phyloP scores from a whole-genome alignment of 768 basidiomycete species.

The Thelephora aurantiotincta region DNA sequence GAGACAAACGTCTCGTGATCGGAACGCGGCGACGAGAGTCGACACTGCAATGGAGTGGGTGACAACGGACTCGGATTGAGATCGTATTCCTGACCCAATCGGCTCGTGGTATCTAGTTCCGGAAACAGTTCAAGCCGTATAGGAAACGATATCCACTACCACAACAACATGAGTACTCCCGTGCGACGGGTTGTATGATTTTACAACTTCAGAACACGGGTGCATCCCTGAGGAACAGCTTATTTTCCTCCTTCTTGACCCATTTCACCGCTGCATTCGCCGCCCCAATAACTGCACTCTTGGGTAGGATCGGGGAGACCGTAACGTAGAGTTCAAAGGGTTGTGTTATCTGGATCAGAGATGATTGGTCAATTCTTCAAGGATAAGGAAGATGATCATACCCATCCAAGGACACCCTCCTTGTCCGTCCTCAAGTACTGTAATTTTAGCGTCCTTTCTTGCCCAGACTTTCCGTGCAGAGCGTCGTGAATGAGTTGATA shows the following conservation, averaged over 20 bases:
- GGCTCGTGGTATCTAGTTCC: too few species aligned
- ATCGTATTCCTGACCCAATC: too few species aligned
- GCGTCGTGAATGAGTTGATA: conserved; percentile 84
- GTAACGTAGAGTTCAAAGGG: conserved; percentile 86
- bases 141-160: too few species aligned
- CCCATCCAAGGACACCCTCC: conserved; percentile 93
- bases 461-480: conserved; percentile 82
- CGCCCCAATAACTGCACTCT: conserved; percentile 75
- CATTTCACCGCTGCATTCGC: conserved; percentile 84
- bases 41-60: too few species aligned
- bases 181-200: too few species aligned
- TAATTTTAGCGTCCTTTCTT: conserved; percentile 67
- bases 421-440: conserved; percentile 77
- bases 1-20: too few species aligned
- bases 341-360: conserved; percentile 60
- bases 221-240: conserved; percentile 75
- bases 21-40: too few species aligned
- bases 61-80: too few species aligned
- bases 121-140: too few species aligned
- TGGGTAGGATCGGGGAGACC: conserved; percentile 71
- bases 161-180: too few species aligned
- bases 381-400: conserved; percentile 23
- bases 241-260: conserved; percentile 80
- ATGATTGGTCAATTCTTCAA: background rate
- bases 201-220: conserved; percentile 66